phyloP scores from a whole-genome alignment of 257 asterid species.

The Rubia yunnanensis region DNA sequence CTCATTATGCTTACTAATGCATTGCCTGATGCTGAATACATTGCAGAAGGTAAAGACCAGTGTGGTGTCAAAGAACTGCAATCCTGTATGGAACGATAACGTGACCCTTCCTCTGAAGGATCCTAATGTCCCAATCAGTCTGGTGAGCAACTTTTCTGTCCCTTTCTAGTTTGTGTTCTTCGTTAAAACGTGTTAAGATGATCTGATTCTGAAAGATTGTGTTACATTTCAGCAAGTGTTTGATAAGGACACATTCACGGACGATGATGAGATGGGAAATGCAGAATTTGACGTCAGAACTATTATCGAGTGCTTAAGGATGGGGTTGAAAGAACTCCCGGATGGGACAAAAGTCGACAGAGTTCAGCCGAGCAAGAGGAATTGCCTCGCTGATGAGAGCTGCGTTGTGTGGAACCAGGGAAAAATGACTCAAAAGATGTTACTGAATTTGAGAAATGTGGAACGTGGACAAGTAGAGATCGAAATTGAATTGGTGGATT shows the following conservation, averaged over 20 bases:
- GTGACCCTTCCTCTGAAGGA: slow-evolving; percentile 56
- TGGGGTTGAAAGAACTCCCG: slow-evolving; percentile 45
- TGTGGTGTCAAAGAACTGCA: slow-evolving; percentile 53
- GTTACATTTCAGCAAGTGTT: slow-evolving; percentile 39
- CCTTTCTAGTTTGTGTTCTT: not conserved
- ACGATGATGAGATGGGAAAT: slow-evolving; percentile 67
- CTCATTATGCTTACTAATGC: too few relatives aligned
- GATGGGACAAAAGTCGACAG: slow-evolving; percentile 54
- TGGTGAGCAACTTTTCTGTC: slow-evolving; percentile 28
- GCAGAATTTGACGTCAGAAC: slow-evolving; percentile 51
- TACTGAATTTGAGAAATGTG: slow-evolving; percentile 43
- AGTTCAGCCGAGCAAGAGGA: slow-evolving; percentile 39
- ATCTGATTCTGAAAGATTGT: not conserved
- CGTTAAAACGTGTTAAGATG: too few relatives aligned
- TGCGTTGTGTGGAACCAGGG: slow-evolving; percentile 49
- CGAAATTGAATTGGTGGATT: slow-evolving; percentile 58
- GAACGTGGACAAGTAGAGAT: slow-evolving; percentile 60
- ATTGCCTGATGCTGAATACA: not conserved
- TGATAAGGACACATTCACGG: slow-evolving; percentile 75
- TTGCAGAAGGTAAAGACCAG: slow-evolving; percentile 65
- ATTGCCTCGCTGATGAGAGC: slow-evolving; percentile 60
- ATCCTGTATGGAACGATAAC: slow-evolving; percentile 74
- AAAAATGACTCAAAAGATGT: slow-evolving; percentile 66
- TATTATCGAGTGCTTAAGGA: slow-evolving; percentile 38
- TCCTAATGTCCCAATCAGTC: slow-evolving; percentile 39